Percentiles rank a stretch among this genome's conserved stretches.
These are phyloP conservation scores for Candida neerlandica DNA, from an alignment of 1,139 yeast species.

Conservation along the genomic window DNA sequence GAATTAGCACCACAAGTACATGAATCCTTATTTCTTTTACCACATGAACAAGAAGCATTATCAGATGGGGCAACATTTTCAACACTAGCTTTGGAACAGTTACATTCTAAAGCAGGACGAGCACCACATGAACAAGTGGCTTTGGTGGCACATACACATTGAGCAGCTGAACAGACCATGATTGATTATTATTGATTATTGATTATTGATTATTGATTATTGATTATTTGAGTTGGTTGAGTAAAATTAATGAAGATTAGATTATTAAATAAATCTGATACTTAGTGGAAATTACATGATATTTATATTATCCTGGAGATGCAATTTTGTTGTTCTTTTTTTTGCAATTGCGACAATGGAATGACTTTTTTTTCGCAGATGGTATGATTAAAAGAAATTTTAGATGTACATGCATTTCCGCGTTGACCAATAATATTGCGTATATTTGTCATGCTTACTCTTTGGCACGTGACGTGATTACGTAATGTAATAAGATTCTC, in stretches of 20 bases:
- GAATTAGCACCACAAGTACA: conserved; percentile 49
- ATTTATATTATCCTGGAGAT: not conserved
- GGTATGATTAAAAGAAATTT: not conserved
- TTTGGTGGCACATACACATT: conserved; percentile 51
- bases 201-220: not conserved
- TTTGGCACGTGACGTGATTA: conserved; percentile 7
- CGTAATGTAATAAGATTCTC: not conserved
- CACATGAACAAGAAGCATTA: conserved; percentile 47
- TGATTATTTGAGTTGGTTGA: not conserved
- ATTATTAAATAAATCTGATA: not conserved
- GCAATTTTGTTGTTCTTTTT: not conserved
- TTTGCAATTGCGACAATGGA: conserved; percentile 1
- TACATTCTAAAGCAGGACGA: conserved; percentile 48
- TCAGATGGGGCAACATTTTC: conserved; percentile 45
- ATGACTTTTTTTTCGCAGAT: not conserved
- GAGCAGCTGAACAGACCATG: conserved; percentile 48
- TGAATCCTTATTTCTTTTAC: conserved; percentile 41
- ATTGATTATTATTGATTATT: conserved; percentile 4
- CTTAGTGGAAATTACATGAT: not conserved
- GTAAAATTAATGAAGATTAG: not conserved
- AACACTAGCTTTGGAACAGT: conserved; percentile 42
- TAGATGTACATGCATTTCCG: not conserved
- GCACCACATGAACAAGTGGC: conserved; percentile 56
- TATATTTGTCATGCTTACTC: conserved; percentile 15
- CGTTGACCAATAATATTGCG: conserved; percentile 12